Base-by-base conservation (phyloP, 2,329 filamentous ascomycete genomes). In the Botrytis fragariae region DNA sequence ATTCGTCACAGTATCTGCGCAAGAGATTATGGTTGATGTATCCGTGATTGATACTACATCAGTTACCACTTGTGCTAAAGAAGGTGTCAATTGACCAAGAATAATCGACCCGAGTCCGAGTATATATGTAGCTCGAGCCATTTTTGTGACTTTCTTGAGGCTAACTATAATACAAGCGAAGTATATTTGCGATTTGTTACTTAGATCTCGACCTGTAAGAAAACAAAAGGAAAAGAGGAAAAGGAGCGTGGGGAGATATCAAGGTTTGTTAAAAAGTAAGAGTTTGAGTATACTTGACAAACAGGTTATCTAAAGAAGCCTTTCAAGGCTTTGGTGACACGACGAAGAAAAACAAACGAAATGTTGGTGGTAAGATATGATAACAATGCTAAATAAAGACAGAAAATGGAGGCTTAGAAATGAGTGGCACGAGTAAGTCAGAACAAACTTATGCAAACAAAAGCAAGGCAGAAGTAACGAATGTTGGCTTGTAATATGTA, bases 1-100 rank as follows among this genome's bases (percentile, higher is more conserved):
- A 35, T 72, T 37, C n/a, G 70, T 72, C 10, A 67, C 70, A 45
- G 60, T 72, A 18, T 63, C 45, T 25, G 64, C 64, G 48, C 71
- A 73, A 32, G 71, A 73, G 20, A 29, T 51, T 60, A 73, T 67
- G 10, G 54, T 70, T 42, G 63, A 12, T 12, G 64, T 73, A 29
- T 72, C 70, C 3, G 45, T 72, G 3, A 67, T 35, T 67, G 70
- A 65, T 59, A 42, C 29, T 32, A 57, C 61, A n/a, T 65, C 35
- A 42, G 70, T 72, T 8, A 44, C 35, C 6, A 54, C 70, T 39
- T 48, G 39, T 9, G 70, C 70, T 35, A 37, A 42, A n/a, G 61
- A 67, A 32, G 37, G 25, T 22, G 63, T 67, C 6, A 72, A 32
- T n/a, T 57, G 70, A n/a, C 45, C 45, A 37, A 72, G n/a, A 12